Evolutionary conservation across 2,329 filamentous ascomycete genomes (phyloP), one percentile per base, ranked within the genome.

Genomic region (Cyphellophora attinorum): DNA sequence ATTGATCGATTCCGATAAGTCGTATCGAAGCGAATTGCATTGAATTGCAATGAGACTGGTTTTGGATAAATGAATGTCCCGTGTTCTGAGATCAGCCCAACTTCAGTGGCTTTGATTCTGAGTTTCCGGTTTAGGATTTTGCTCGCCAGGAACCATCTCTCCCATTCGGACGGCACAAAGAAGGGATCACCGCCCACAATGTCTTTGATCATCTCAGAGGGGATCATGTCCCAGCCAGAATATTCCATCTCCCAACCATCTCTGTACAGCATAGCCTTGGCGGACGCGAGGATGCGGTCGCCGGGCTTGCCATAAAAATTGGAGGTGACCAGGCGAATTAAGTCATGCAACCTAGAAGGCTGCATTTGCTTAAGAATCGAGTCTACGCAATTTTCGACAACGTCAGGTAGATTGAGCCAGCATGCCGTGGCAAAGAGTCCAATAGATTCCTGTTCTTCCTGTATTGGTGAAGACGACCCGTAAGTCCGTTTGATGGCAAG

Each of bases 181-280:
- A 75, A 75, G 18, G 71, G 70, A 48, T 76, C 72, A 6, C 68
- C 70, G 6, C 69, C 71, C 19, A 75, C 64, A 11, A 75, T 68
- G 42, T 75, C 71, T n/a, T 70, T 62, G 28, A 72, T 60, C 35
- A 74, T 64, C 41, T 75, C 71, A 5, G 68, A 68, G 4, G 70
- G 69, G 34, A 75, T 71, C 12, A 64, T 66, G 41, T 74, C 70
- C 72, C 72, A 76, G 39, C 65, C 51, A 13, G 48, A 45, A 31
- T 52, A 44, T 5, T 65, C 60, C 70, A 74, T 74, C 40, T 67
- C 62, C 67, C 67, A 72, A 5, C 70, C 70, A 47, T 72, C 68
- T 36, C 69, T 57, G 46, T 68, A 72, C 6, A 74, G 56, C 68
- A 73, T 73, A 5, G 70, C 66, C 46, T 73, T 74, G n/a, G 68